A percentile compares a stretch with the other conserved stretches of the same genome.
Evolutionary conservation across 768 basidiomycete species (phyloP).

Genomic region (Mycena filopes): DNA sequence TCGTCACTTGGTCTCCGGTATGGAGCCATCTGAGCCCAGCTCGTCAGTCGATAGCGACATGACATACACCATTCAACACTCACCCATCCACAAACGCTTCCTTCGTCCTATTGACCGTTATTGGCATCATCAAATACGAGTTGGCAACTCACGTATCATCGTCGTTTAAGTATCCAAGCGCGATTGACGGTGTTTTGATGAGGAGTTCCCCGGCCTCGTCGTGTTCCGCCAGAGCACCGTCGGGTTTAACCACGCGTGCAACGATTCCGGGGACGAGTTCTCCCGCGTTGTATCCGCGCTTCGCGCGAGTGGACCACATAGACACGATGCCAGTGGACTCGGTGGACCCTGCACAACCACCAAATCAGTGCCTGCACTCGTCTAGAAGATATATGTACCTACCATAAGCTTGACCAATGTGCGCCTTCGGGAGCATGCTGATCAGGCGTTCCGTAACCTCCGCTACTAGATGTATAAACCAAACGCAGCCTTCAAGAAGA

Average conservation of each 20-base stretch:
- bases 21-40: slow-evolving; percentile 48
- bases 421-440: slow-evolving; percentile 41
- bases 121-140: not conserved
- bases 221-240: slow-evolving; percentile 51
- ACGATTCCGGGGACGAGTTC: slow-evolving; percentile 53
- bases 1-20: slow-evolving; percentile 60
- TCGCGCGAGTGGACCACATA: slow-evolving; percentile 37
- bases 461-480: slow-evolving; percentile 20
- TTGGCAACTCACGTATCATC: slow-evolving; percentile 49
- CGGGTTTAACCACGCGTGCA: slow-evolving; percentile 52
- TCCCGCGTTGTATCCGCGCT: slow-evolving; percentile 50
- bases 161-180: slow-evolving; percentile 53
- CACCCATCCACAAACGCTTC: slow-evolving; percentile 18
- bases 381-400: not conserved
- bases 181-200: slow-evolving; percentile 46
- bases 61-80: not conserved
- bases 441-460: slow-evolving; percentile 43
- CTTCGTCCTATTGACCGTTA: not conserved
- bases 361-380: not conserved
- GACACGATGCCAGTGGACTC: slow-evolving; percentile 54
- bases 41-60: not conserved
- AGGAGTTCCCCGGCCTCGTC: slow-evolving; percentile 57
- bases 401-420: slow-evolving; percentile 50
- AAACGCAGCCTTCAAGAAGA: not conserved
- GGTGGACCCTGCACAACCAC: slow-evolving; percentile 51